Evolutionary conservation across 2,329 filamentous ascomycete genomes (phyloP).

Genomic region (Drechslera avenae): DNA sequence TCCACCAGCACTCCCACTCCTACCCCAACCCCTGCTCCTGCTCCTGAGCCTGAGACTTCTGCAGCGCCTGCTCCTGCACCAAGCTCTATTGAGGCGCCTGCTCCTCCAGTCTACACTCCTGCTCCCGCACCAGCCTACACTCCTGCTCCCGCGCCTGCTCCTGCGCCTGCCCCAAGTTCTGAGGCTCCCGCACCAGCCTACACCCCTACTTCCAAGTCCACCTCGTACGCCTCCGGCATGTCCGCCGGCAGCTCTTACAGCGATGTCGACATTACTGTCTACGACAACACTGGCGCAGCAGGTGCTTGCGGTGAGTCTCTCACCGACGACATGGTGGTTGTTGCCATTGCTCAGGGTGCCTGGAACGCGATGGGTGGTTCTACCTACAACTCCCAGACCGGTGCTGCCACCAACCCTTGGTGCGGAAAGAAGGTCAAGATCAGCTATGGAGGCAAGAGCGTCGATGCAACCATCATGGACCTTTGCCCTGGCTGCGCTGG

Average conservation of each 20-base stretch:
- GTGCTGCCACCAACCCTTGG: slow-evolving; percentile 40
- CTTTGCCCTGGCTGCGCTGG: slow-evolving; percentile 42
- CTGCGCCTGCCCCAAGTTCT: slow-evolving; percentile 6
- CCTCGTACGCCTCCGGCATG: not conserved
- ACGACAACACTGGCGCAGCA: slow-evolving; percentile 34
- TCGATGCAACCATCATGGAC: slow-evolving; percentile 40
- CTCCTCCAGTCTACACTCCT: slow-evolving; percentile 13
- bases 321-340: slow-evolving; percentile 29
- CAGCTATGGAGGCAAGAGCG: slow-evolving; percentile 36
- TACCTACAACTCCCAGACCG: slow-evolving; percentile 39
- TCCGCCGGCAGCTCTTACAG: slow-evolving; percentile 16
- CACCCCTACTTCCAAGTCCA: not conserved
- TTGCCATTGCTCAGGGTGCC: slow-evolving; percentile 35
- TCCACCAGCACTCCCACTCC: slow-evolving; percentile 6
- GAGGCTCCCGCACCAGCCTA: not conserved
- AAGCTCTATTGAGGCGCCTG: slow-evolving; percentile 1
- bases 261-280: slow-evolving; percentile 42
- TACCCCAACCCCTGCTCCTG: slow-evolving; percentile 12
- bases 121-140: slow-evolving; percentile 7
- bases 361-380: slow-evolving; percentile 31
- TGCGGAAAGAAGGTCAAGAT: slow-evolving; percentile 44
- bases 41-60: slow-evolving; percentile 11
- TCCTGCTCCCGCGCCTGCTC: slow-evolving; percentile 14
- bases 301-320: slow-evolving; percentile 41
- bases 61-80: slow-evolving; percentile 14